These are phyloP conservation scores for Actinomucor elegans DNA, from an alignment of 371 early-diverging fungal species.

Conservation along the genomic window DNA sequence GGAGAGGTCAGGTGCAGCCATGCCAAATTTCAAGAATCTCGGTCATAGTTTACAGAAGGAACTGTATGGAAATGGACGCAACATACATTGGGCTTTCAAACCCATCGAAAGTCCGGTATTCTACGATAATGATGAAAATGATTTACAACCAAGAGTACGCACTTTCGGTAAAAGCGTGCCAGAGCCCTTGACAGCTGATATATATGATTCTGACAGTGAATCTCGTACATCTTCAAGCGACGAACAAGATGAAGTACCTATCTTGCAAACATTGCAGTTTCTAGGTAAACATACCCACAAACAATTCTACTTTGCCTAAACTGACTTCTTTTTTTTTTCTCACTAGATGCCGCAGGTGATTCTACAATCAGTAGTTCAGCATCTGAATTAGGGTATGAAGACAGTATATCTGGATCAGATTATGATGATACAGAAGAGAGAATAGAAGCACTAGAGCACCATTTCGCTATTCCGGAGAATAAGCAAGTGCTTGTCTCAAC, in stretches of 20 bases:
- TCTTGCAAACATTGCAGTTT: constrained; percentile 7
- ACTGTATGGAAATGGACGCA: constrained; percentile 26
- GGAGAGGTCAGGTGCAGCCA: constrained; percentile 73
- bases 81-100: constrained; percentile 1
- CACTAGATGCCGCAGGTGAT: constrained; percentile 3
- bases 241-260: constrained; percentile 5
- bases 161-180: background rate
- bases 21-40: constrained; percentile 85
- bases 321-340: background rate
- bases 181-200: constrained; percentile 1
- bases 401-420: background rate
- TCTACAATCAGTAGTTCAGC: constrained; percentile 11
- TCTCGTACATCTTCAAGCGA: constrained; percentile 14
- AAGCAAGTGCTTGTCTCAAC: background rate
- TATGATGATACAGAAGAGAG: constrained; percentile 2
- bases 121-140: background rate
- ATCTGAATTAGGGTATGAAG: constrained; percentile 14
- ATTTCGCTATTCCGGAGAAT: constrained; percentile 15
- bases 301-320: background rate
- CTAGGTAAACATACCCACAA: background rate
- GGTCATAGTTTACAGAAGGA: constrained; percentile 74
- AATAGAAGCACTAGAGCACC: constrained; percentile 3
- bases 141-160: background rate
- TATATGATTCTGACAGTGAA: constrained; percentile 21
- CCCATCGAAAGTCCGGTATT: constrained; percentile 17